These are phyloP conservation scores for Cylindrodendrum hubeiense DNA, from an alignment of 2,329 filamentous ascomycete species.

Conservation along the genomic window DNA sequence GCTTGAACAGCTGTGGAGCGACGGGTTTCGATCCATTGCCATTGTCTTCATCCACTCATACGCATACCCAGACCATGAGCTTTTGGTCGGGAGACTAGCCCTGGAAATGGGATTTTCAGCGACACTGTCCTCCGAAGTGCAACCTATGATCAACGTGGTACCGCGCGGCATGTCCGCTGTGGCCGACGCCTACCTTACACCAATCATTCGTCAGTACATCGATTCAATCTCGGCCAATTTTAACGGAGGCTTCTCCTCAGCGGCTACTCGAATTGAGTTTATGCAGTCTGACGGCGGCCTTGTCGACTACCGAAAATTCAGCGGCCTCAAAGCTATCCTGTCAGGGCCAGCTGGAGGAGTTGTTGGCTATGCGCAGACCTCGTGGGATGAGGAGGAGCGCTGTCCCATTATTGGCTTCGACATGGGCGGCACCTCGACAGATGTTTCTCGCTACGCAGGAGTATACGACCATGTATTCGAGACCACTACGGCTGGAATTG, in stretches of 20 bases:
- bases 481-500: conserved; percentile 77
- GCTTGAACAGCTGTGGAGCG: neutral
- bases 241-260: conserved; percentile 47
- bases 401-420: conserved; percentile 2
- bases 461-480: conserved; percentile 80
- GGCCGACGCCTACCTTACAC: conserved; percentile 56
- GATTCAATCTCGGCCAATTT: conserved; percentile 41
- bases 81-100: neutral
- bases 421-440: conserved; percentile 74
- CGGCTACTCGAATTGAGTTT: conserved; percentile 1
- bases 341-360: neutral
- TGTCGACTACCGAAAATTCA: conserved; percentile 62
- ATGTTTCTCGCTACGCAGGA: conserved; percentile 77
- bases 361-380: neutral
- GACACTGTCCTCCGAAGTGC: neutral
- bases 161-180: conserved; percentile 54
- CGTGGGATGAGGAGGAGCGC: neutral
- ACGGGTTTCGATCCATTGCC: neutral
- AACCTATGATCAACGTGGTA: conserved; percentile 54
- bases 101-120: neutral
- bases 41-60: conserved; percentile 4
- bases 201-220: conserved; percentile 49
- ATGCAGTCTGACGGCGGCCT: conserved; percentile 66
- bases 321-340: neutral
- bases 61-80: neutral